Percentiles rank a stretch among this genome's conserved stretches.
phyloP scores from a whole-genome alignment of 2,329 filamentous ascomycete genomes.

The Aspergillus quadricinctus region DNA sequence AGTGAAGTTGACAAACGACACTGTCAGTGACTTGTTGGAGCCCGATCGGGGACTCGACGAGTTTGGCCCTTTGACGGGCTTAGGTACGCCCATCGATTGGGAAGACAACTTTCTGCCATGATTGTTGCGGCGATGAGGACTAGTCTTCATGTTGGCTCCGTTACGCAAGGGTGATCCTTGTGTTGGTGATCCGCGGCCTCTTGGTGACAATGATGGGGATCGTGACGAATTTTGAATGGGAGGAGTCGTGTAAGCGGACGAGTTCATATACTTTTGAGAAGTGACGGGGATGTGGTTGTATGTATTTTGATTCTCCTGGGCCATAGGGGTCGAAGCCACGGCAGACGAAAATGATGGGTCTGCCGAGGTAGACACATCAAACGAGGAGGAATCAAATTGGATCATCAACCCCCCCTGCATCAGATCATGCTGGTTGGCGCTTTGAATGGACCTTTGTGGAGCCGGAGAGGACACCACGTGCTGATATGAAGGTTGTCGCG shows the following conservation, averaged over 20 bases:
- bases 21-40: slow-evolving; percentile 42
- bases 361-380: slow-evolving; percentile 26
- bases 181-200: slow-evolving; percentile 27
- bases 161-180: slow-evolving; percentile 20
- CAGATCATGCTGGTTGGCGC: slow-evolving; percentile 28
- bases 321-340: slow-evolving; percentile 15
- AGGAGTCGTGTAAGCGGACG: slow-evolving; percentile 27
- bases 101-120: slow-evolving; percentile 40
- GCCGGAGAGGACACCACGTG: slow-evolving; percentile 30
- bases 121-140: slow-evolving; percentile 28
- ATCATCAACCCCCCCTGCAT: slow-evolving; percentile 40
- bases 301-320: slow-evolving; percentile 10
- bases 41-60: slow-evolving; percentile 29
- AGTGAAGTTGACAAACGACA: slow-evolving; percentile 85
- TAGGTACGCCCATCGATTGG: slow-evolving; percentile 28
- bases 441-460: slow-evolving; percentile 30
- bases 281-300: slow-evolving; percentile 16
- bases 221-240: slow-evolving; percentile 25
- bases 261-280: slow-evolving; percentile 22
- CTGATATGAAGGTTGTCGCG: slow-evolving; percentile 35
- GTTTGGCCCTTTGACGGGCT: slow-evolving; percentile 26
- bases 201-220: slow-evolving; percentile 38
- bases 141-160: slow-evolving; percentile 23
- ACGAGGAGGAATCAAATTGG: slow-evolving; percentile 33
- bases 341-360: slow-evolving; percentile 27